Percentiles rank a stretch among this genome's conserved stretches.
Conservation (phyloP, 768 basidiomycete genomes). For the Collybia mongolica region DNA sequence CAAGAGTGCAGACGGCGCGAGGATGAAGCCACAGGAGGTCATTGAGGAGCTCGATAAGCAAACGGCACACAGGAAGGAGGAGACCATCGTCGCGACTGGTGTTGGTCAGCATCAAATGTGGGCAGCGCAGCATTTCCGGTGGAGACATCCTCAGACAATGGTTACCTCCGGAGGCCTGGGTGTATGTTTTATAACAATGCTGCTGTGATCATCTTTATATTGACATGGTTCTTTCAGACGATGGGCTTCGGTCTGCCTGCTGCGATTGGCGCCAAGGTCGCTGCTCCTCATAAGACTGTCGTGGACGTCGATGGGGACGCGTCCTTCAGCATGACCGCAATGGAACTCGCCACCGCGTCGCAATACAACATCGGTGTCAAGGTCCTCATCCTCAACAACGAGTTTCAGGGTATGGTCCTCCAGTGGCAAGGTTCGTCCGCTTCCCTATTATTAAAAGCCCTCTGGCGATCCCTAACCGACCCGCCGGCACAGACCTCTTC, state of each 20-base stretch:
- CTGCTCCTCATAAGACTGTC: constrained; percentile 89
- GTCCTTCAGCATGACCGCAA: constrained; percentile 98
- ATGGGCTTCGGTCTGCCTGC: constrained; percentile 98
- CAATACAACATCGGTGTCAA: constrained; percentile 95
- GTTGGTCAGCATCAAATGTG: constrained; percentile 99
- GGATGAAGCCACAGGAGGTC: constrained; percentile 96
- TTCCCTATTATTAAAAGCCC: background rate
- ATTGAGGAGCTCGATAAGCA: constrained; percentile 88
- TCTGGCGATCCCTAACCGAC: too few relatives aligned
- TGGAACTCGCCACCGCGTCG: constrained; percentile 95
- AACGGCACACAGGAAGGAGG: constrained; percentile 77
- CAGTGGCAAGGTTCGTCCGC: constrained; percentile 89
- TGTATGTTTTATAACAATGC: constrained; percentile 45
- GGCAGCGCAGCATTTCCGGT: constrained; percentile 94
- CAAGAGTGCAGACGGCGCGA: constrained; percentile 58
- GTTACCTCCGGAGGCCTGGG: constrained; percentile 95
- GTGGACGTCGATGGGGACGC: constrained; percentile 98
- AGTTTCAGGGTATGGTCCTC: constrained; percentile 98
- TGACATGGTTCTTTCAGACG: constrained; percentile 49
- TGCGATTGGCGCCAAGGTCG: constrained; percentile 96
- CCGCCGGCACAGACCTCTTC: constrained; percentile 67
- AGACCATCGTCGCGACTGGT: constrained; percentile 88
- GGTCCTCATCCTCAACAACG: constrained; percentile 90
- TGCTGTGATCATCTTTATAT: constrained; percentile 4
- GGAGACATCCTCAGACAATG: constrained; percentile 85